Conservation (phyloP, 495 filamentous ascomycete genomes). For the Glarea lozoyensis region DNA sequence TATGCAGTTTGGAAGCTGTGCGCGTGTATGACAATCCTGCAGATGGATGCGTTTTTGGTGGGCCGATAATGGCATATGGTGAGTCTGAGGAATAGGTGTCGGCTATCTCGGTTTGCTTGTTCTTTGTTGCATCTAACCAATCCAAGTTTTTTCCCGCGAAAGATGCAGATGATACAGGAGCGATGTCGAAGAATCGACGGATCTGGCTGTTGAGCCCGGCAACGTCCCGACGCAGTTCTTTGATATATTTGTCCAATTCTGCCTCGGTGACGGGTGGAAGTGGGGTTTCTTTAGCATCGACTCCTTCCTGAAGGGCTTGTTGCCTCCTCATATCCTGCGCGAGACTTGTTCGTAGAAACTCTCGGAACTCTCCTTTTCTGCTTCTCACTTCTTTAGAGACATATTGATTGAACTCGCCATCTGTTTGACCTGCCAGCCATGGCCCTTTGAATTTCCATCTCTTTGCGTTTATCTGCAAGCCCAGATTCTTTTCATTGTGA, state of each 20-base stretch:
- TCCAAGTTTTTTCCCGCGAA: background rate
- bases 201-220: slow-evolving; percentile 10
- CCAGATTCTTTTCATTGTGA: slow-evolving; percentile 23
- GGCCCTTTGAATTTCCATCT: slow-evolving; percentile 76
- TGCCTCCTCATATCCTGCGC: slow-evolving; percentile 34
- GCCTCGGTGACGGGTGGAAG: slow-evolving; percentile 40
- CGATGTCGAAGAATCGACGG: slow-evolving; percentile 19
- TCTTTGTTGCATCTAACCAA: background rate
- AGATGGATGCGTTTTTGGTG: slow-evolving; percentile 83
- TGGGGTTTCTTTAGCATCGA: slow-evolving; percentile 17
- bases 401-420: slow-evolving; percentile 62
- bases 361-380: slow-evolving; percentile 50
- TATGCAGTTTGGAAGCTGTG: slow-evolving; percentile 56
- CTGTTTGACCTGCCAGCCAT: slow-evolving; percentile 68
- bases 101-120: background rate
- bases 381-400: slow-evolving; percentile 51
- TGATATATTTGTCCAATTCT: slow-evolving; percentile 52
- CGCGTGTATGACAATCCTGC: slow-evolving; percentile 82
- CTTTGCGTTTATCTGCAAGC: slow-evolving; percentile 18
- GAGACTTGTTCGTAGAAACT: slow-evolving; percentile 43
- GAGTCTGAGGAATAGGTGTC: slow-evolving; percentile 8
- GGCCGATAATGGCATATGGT: slow-evolving; percentile 50
- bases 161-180: slow-evolving; percentile 6
- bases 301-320: slow-evolving; percentile 19
- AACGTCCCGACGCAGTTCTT: slow-evolving; percentile 45